Evolutionary conservation across 2,329 filamentous ascomycete genomes (phyloP), one percentile per base, ranked within the genome.

Genomic region (Aspergillus sp.): DNA sequence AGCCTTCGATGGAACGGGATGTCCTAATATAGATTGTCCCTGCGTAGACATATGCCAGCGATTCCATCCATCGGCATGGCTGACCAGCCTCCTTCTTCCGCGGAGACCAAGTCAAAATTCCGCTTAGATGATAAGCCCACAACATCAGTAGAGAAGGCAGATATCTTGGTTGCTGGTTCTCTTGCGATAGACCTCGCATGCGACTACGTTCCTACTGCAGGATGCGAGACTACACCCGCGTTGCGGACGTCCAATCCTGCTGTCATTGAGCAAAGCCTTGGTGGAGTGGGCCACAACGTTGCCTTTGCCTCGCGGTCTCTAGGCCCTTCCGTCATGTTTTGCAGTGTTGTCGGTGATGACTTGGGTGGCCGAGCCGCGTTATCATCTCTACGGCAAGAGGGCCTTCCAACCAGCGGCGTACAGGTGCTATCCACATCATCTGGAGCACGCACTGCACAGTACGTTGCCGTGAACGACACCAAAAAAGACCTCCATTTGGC

Each of bases 281-380:
- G 95, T 12, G 95, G 95, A 6, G 95, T 98, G 7, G 95, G 91
- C 6, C 88, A 92, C 68, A 98, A 98, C 68, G 91, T 98, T 45
- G 91, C 95, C 15, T 83, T 91, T 48, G 93, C 93, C 45, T 88
- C 90, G 1, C 89, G 92, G 64, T 83, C 87, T 33, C 83, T 89
- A 58, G 86, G 84, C 41, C 84, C 81, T 39, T 76, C 77, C 13
- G 89, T 95, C 7, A 82, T 85, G 20, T 84, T 97, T 15, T 93
- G 89, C 75, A 96, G 90, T 67, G 83, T 91, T 61, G 83, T 96
- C 9, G 92, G 89, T 13, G 84, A 93, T 68, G 93, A 98, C 69
- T 66, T 86, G 2, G 89, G 90, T 56, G 95, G 93, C 15, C 84
- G 83, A 39, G 88, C 88, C 7, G 86, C 95, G 11, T 74, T 96